Evolutionary conservation across 495 filamentous ascomycete genomes (phyloP).

Genomic region (Lasiosphaeriaceae sp.): DNA sequence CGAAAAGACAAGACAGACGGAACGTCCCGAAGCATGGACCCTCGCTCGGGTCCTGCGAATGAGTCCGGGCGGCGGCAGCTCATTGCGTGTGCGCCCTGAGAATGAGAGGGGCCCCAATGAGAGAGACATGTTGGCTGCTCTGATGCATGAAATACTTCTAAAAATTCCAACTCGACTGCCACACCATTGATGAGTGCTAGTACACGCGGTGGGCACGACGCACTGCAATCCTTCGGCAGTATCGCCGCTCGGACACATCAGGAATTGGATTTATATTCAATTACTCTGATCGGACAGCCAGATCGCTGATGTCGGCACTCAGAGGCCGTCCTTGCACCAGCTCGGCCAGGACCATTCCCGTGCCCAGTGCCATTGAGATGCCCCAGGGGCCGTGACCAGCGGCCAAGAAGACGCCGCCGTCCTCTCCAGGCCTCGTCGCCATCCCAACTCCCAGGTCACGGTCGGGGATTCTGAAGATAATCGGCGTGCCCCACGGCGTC

Average conservation of each 20-base stretch:
- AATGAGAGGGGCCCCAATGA: too few species aligned
- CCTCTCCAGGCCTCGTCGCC: constrained; percentile 36
- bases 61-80: neutral
- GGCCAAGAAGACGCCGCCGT: constrained; percentile 66
- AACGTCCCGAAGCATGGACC: neutral
- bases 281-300: constrained; percentile 11
- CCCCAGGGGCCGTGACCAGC: constrained; percentile 76
- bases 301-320: constrained; percentile 44
- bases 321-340: constrained; percentile 51
- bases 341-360: constrained; percentile 62
- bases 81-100: too few species aligned
- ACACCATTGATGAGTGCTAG: too few species aligned
- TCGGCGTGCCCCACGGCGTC: constrained; percentile 56
- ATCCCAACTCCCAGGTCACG: constrained; percentile 44
- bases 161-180: neutral
- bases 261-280: neutral
- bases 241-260: neutral
- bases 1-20: neutral
- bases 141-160: neutral
- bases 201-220: too few species aligned
- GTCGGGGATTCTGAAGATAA: constrained; percentile 54
- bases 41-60: neutral
- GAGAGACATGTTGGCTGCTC: too few species aligned
- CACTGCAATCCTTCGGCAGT: neutral
- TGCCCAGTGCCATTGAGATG: constrained; percentile 58